Conservation (phyloP, 768 basidiomycete genomes). For the Mycena filopes region DNA sequence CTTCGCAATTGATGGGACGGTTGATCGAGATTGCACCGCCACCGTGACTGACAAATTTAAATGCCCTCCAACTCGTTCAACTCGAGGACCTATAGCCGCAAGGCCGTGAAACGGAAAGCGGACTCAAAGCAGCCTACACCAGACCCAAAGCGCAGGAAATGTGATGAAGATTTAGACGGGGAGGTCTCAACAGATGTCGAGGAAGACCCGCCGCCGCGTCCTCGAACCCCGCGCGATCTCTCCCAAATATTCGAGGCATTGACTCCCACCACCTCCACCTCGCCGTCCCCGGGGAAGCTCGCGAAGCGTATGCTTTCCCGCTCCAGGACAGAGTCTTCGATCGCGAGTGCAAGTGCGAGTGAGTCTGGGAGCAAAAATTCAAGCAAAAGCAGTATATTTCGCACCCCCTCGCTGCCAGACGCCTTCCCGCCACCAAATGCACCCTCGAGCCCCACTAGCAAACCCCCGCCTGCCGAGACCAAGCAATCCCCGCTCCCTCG, state of each 20-base stretch:
- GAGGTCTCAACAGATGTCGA: constrained; percentile 32
- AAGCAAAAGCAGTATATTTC: constrained; percentile 26
- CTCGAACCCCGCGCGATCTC: constrained; percentile 22
- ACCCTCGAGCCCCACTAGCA: constrained; percentile 32
- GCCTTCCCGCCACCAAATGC: constrained; percentile 35
- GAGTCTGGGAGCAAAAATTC: constrained; percentile 26
- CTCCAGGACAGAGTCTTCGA: constrained; percentile 70
- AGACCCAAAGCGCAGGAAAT: constrained; percentile 30
- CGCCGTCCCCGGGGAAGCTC: constrained; percentile 54
- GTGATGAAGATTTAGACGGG: constrained; percentile 17
- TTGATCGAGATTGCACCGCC: too few relatives aligned
- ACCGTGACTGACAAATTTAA: too few relatives aligned
- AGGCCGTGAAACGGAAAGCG: constrained; percentile 23
- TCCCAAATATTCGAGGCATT: constrained; percentile 32
- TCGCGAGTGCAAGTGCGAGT: constrained; percentile 43
- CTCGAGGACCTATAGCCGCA: constrained; percentile 30
- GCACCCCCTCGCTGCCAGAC: constrained; percentile 32
- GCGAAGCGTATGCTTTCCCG: constrained; percentile 80
- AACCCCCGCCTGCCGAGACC: constrained; percentile 22
- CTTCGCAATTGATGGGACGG: too few relatives aligned
- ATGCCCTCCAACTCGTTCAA: constrained; percentile 33
- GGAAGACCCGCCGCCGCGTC: constrained; percentile 23
- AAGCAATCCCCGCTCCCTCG: constrained; percentile 41
- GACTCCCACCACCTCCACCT: constrained; percentile 34
- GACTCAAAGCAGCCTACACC: constrained; percentile 15